Conservation (phyloP, 2,329 filamentous ascomycete genomes). For the Bertia moriformis region DNA sequence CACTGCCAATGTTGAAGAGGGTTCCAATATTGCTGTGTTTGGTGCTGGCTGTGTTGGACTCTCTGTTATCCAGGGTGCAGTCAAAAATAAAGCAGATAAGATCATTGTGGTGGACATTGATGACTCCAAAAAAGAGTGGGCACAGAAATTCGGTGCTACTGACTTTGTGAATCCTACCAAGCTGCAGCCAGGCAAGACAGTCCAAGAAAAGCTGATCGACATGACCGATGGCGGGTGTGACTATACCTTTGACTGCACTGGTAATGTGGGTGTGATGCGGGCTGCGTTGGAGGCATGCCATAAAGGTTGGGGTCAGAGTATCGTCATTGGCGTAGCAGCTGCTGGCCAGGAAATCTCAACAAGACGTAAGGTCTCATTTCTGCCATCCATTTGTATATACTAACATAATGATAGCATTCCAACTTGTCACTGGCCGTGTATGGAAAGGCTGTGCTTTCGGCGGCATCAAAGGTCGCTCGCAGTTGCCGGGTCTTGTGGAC, state of each 20-base stretch:
- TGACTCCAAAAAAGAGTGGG: conserved; percentile 56
- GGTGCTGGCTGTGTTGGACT: conserved; percentile 63
- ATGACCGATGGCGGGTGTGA: no score
- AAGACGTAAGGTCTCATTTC: conserved; percentile 37
- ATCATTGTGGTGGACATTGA: conserved; percentile 37
- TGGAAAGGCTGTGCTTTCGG: no score
- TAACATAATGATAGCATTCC: conserved; percentile 40
- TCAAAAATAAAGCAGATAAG: conserved; percentile 44
- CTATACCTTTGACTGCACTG: no score
- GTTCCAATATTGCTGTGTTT: conserved; percentile 57
- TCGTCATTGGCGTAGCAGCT: conserved; percentile 63
- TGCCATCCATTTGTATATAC: conserved; percentile 4
- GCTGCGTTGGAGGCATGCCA: conserved; percentile 63
- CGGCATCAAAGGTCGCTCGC: conserved; percentile 63
- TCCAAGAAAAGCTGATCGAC: conserved; percentile 59
- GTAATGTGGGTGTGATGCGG: conserved; percentile 62
- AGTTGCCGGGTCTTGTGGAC: conserved; percentile 54
- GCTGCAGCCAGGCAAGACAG: conserved; percentile 41
- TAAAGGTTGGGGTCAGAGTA: conserved; percentile 66
- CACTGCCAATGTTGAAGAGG: conserved; percentile 58
- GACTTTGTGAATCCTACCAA: conserved; percentile 62
- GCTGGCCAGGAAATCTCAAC: conserved; percentile 61
- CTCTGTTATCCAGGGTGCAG: conserved; percentile 58
- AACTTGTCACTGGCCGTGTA: conserved; percentile 62
- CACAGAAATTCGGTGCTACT: conserved; percentile 60